These are phyloP conservation scores for Pezicula carpinea DNA, from an alignment of 2,329 filamentous ascomycete species.

Conservation along the genomic window DNA sequence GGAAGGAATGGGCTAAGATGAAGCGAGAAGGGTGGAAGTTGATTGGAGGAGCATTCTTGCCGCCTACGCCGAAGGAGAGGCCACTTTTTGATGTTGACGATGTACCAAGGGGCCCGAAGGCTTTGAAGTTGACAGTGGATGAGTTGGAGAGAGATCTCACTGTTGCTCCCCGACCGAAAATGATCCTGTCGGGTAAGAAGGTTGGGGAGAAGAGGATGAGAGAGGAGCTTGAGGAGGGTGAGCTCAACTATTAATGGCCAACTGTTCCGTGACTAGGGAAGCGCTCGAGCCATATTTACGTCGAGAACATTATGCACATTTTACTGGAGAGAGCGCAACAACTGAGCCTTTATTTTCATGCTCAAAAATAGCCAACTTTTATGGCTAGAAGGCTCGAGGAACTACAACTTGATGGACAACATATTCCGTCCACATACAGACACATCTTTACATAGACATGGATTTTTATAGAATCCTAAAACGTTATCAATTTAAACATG, in stretches of 20 bases:
- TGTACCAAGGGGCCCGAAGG: neutral
- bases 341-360: no score
- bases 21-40: conserved; percentile 63
- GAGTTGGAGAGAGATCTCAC: conserved; percentile 1
- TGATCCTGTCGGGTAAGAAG: neutral
- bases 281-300: no score
- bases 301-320: no score
- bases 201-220: conserved; percentile 13
- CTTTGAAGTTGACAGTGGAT: neutral
- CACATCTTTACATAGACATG: no score
- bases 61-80: conserved; percentile 5
- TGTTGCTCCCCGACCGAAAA: neutral
- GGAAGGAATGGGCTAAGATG: conserved; percentile 65
- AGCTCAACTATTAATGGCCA: conserved; percentile 1
- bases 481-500: no score
- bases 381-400: no score
- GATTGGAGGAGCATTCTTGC: conserved; percentile 37
- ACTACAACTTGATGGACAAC: no score
- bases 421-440: no score
- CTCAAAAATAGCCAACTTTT: no score
- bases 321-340: no score
- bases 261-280: no score
- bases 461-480: no score
- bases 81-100: neutral
- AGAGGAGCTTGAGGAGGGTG: conserved; percentile 8